phyloP scores from a whole-genome alignment of 2,329 filamentous ascomycete genomes.

The Colletotrichum cuscutae region DNA sequence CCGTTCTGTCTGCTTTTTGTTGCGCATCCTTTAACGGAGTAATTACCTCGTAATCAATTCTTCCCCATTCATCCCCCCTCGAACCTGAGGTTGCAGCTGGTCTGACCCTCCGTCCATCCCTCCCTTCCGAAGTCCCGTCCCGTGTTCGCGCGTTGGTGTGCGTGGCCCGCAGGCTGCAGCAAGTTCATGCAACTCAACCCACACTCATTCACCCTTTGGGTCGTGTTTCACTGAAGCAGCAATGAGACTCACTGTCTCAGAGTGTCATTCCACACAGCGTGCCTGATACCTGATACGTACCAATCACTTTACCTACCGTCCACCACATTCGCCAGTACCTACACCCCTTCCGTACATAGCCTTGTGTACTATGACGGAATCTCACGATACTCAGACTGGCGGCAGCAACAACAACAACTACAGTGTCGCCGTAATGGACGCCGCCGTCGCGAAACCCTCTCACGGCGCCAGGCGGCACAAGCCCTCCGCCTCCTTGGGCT shows the following conservation, averaged over 20 bases:
- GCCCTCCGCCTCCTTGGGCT: constrained; percentile 19
- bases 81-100: neutral
- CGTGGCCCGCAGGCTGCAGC: neutral
- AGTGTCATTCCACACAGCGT: neutral
- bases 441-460: neutral
- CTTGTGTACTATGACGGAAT: neutral
- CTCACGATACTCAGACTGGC: neutral
- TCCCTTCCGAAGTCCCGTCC: neutral
- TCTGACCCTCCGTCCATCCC: neutral
- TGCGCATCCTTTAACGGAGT: no score
- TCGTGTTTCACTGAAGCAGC: neutral
- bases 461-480: constrained; percentile 9
- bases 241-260: neutral
- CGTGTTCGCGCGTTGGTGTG: neutral
- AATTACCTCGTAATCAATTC: no score
- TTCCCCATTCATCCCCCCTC: neutral
- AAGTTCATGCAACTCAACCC: neutral
- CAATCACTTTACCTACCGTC: neutral
- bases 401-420: neutral
- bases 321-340: neutral
- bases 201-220: neutral
- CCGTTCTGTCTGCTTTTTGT: neutral
- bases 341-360: no score
- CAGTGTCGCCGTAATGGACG: neutral
- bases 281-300: neutral